Evolutionary conservation across 2,329 filamentous ascomycete genomes (phyloP).

Genomic region (Colletotrichum sp.): DNA sequence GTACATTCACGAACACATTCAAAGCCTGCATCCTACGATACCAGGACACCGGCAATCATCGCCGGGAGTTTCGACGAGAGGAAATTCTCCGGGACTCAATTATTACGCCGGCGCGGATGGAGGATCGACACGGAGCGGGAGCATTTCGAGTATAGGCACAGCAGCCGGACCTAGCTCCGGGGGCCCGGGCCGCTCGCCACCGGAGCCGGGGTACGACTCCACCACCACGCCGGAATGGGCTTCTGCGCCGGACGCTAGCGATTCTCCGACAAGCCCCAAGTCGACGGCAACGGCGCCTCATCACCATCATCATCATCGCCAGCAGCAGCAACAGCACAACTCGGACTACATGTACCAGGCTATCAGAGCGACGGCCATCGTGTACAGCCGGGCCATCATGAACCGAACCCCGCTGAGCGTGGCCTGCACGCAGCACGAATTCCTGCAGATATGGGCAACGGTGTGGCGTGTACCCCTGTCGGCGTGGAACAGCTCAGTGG

Average conservation of each 20-base stretch:
- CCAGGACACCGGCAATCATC: neutral
- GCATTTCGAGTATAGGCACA: neutral
- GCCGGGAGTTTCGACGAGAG: neutral
- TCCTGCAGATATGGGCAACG: constrained; percentile 49
- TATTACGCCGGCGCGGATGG: neutral
- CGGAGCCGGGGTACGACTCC: neutral
- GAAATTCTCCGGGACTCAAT: neutral
- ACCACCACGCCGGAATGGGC: constrained; percentile 17
- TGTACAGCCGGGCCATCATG: constrained; percentile 54
- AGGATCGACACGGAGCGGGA: neutral
- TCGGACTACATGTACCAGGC: constrained; percentile 52
- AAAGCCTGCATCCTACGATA: neutral
- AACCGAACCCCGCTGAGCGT: constrained; percentile 45
- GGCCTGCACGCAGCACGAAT: constrained; percentile 43
- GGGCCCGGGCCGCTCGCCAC: neutral
- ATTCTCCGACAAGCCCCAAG: neutral
- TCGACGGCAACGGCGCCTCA: neutral
- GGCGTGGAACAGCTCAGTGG: constrained; percentile 51
- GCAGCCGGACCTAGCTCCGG: neutral
- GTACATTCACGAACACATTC: constrained; percentile 6
- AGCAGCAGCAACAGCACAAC: neutral
- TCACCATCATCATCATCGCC: neutral
- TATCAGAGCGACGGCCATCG: constrained; percentile 49
- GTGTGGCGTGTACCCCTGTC: constrained; percentile 52
- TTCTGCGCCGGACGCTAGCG: neutral